phyloP scores from a whole-genome alignment of 257 asterid species.

The Galeopsis tetrahit region DNA sequence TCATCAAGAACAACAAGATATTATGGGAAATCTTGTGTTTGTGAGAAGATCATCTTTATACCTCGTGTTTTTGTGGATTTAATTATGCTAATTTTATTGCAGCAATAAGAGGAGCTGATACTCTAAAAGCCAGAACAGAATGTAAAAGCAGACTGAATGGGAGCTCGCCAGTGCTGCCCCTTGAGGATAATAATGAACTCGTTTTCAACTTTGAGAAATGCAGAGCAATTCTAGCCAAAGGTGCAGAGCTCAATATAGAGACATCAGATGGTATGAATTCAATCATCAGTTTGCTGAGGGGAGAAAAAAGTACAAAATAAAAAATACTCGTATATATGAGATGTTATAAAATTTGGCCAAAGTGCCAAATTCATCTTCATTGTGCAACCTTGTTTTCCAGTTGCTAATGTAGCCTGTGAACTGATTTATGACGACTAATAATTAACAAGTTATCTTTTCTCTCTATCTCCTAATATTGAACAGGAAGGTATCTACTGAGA shows the following conservation, averaged over 20 bases:
- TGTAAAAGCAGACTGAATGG: slow-evolving; percentile 63
- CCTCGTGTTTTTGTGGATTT: background rate
- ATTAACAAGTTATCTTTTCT: slow-evolving; percentile 16
- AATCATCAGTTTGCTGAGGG: background rate
- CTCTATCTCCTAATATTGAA: slow-evolving; percentile 30
- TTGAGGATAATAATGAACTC: slow-evolving; percentile 56
- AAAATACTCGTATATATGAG: background rate
- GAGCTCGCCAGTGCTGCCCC: slow-evolving; percentile 66
- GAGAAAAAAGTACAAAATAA: background rate
- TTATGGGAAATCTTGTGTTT: background rate
- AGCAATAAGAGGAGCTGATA: slow-evolving; percentile 91
- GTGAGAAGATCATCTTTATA: background rate
- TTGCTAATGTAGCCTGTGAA: no score
- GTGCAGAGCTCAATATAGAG: slow-evolving; percentile 66
- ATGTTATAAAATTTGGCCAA: background rate
- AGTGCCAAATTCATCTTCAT: background rate
- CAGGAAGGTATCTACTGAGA: slow-evolving; percentile 64
- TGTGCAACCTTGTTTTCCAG: no score
- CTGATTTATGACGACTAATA: background rate
- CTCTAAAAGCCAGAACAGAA: slow-evolving; percentile 72
- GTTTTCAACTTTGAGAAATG: slow-evolving; percentile 69
- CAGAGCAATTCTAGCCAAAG: slow-evolving; percentile 68
- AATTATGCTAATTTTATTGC: slow-evolving; percentile 26
- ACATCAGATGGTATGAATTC: slow-evolving; percentile 63
- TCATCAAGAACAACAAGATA: background rate